Conservation (phyloP, 75 land plant species). For the Sequoia sempervirens region DNA sequence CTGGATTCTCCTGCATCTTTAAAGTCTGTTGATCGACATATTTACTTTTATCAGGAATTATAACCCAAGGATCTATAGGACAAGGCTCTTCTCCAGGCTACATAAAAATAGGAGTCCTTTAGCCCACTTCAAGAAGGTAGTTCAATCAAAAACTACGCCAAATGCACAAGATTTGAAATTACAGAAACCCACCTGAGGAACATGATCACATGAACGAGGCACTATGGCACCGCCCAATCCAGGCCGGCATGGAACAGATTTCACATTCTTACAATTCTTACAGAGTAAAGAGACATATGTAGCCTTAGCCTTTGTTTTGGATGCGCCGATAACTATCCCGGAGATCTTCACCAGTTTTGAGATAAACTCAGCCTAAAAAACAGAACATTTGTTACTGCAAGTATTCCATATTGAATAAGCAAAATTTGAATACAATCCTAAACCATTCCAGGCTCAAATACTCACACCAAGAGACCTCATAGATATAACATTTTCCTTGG, state of each 20-base stretch:
- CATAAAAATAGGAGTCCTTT: neutral
- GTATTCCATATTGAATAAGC: neutral
- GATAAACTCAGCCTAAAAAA: slow-evolving; percentile 73
- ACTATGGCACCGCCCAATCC: slow-evolving; percentile 98
- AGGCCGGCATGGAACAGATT: slow-evolving; percentile 81
- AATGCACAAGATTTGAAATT: neutral
- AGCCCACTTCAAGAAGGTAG: neutral
- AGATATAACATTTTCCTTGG: slow-evolving; percentile 75
- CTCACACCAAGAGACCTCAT: slow-evolving; percentile 85
- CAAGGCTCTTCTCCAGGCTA: slow-evolving; percentile 99
- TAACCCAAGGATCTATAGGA: slow-evolving; percentile 92
- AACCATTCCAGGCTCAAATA: neutral
- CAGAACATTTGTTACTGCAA: neutral
- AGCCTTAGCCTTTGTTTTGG: slow-evolving; percentile 98
- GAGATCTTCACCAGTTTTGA: slow-evolving; percentile 91
- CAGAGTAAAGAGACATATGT: slow-evolving; percentile 88
- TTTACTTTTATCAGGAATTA: slow-evolving; percentile 94
- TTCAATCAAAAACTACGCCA: neutral
- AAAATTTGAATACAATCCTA: neutral
- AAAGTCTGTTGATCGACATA: slow-evolving; percentile 98
- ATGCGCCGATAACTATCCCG: slow-evolving; percentile 92
- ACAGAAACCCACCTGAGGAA: slow-evolving; percentile 59
- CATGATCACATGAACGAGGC: slow-evolving; percentile 93
- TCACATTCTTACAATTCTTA: slow-evolving; percentile 89
- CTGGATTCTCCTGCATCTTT: slow-evolving; percentile 97